phyloP scores from a whole-genome alignment of 192 early-diverging fungal genomes.

The Mortierella alpina region DNA sequence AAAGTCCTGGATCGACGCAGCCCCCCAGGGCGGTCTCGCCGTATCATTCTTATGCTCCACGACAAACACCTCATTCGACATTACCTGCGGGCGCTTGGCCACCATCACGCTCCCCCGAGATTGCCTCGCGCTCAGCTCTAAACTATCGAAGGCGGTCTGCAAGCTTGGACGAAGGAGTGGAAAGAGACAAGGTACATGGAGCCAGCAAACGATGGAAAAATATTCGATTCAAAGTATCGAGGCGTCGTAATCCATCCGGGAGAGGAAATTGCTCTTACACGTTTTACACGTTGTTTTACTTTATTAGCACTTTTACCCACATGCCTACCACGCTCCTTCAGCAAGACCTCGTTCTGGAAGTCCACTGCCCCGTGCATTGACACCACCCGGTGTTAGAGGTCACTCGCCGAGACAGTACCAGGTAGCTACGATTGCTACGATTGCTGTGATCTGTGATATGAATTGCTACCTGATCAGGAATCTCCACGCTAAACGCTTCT shows the following conservation, averaged over 20 bases:
- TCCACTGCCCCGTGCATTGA: constrained; percentile 18
- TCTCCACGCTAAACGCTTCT: neutral
- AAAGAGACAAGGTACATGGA: constrained; percentile 40
- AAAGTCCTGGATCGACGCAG: constrained; percentile 4
- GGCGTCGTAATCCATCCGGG: neutral
- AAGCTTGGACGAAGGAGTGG: constrained; percentile 43
- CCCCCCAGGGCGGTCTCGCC: constrained; percentile 17
- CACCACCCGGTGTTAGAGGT: constrained; percentile 9
- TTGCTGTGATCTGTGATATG: neutral
- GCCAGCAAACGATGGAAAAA: neutral
- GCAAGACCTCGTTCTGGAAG: constrained; percentile 28
- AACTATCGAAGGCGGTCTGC: constrained; percentile 34
- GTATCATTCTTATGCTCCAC: constrained; percentile 19
- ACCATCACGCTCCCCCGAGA: constrained; percentile 28
- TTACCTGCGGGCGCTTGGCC: constrained; percentile 22
- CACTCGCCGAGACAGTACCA: constrained; percentile 40
- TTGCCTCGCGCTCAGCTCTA: constrained; percentile 10
- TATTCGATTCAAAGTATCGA: neutral
- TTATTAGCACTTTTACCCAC: constrained; percentile 30
- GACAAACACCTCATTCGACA: constrained; percentile 3
- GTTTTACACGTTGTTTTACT: neutral
- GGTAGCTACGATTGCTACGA: neutral
- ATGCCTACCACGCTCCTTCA: constrained; percentile 23
- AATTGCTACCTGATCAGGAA: neutral
- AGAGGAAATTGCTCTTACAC: neutral